Evolutionary conservation across 169 alveolate genomes (phyloP).

Genomic region (Cryptosporidium andersoni): DNA sequence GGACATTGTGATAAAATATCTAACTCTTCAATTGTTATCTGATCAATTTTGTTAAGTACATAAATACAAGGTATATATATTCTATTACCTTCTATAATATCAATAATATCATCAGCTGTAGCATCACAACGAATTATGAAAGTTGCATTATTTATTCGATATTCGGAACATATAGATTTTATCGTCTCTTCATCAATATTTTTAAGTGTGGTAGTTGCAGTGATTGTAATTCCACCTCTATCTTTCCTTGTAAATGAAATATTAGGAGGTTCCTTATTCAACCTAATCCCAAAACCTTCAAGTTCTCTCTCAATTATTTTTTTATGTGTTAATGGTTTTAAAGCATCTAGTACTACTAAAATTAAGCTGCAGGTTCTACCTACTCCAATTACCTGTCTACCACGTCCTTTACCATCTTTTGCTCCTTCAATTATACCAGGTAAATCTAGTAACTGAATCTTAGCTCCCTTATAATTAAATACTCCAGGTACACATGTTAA

Average conservation of each 20-base stretch:
- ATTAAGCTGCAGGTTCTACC: constrained; percentile 94
- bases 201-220: constrained; percentile 75
- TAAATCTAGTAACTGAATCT: constrained; percentile 94
- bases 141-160: constrained; percentile 93
- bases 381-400: constrained; percentile 97
- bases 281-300: constrained; percentile 97
- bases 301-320: constrained; percentile 91
- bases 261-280: constrained; percentile 94
- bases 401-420: constrained; percentile 98
- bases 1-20: constrained; percentile 93
- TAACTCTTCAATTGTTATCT: constrained; percentile 88
- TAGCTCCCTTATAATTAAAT: constrained; percentile 91
- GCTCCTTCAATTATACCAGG: constrained; percentile 98
- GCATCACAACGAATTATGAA: constrained; percentile 92
- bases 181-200: constrained; percentile 84
- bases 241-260: constrained; percentile 82
- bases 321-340: constrained; percentile 92
- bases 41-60: constrained; percentile 92
- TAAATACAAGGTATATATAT: constrained; percentile 92
- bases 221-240: constrained; percentile 84
- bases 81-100: constrained; percentile 96
- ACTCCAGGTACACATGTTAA: constrained; percentile 99
- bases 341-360: constrained; percentile 92
- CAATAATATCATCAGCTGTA: constrained; percentile 97
- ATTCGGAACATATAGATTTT: constrained; percentile 86